Base-by-base conservation (phyloP, 257 asterid genomes). In the Nicotiana obtusifolia region DNA sequence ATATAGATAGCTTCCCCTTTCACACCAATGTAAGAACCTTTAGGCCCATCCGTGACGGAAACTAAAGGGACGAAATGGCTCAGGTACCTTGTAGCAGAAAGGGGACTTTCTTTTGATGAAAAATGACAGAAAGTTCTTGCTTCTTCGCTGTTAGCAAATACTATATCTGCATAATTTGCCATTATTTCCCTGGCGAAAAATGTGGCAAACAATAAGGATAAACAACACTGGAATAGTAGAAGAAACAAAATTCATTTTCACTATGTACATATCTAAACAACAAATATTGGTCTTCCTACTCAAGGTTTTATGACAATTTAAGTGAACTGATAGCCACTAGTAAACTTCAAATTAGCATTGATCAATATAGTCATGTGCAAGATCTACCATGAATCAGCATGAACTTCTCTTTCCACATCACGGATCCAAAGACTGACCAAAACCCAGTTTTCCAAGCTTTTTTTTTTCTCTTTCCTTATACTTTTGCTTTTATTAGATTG, bases 41-140 rank as follows among this genome's bases (percentile, higher is more conserved):
- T 91, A 41, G 93, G 94, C 41, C 99, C 99, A 33, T 95, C 98
- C 30, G 99, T 95, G 66, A 95, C 97, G 13, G 99, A 95, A 52
- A 94, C 99, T 83, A 92, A 88, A 10, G 99, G 99, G 20, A 95
- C 97, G 80, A 95, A 94, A 85, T 94, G 98, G 91, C 99, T 95
- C 75, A 95, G 88, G 91, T 95, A 95, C 86, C 95, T 92, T 56
- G 98, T 84, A 11, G 99, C 97, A 35, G 93, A 89, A 61, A 83
- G 84, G 10, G 99, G 97, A 88, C 94, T 88, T 83, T 94, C 98
- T 30, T 92, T 87, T 1, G 94, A 73, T 17, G 94, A 81, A 62
- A 92, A 95, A 67, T 93, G 93, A 81, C 99, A 94, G 68, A 94
- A 89, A 4, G 97, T 87, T 76, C 90, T 89, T 57, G 99, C 99